Evolutionary conservation across 192 early-diverging fungal genomes (phyloP), one percentile per base, ranked within the genome.

Genomic region (Umbelopsis isabellina): DNA sequence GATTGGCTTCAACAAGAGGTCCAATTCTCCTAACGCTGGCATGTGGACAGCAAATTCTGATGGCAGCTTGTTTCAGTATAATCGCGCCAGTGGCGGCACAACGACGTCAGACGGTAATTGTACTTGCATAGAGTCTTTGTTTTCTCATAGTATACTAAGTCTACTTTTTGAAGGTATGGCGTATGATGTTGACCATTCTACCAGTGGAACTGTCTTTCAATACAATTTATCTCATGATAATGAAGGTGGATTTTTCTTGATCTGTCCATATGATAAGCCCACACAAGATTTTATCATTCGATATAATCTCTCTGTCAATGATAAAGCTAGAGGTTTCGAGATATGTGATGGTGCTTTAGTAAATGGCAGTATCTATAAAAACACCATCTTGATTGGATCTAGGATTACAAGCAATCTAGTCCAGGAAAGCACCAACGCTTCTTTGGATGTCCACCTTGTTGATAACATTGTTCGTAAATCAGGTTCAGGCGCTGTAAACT

Each of bases 21-120:
- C 48, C 48, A 21, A 21, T 49, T 49, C 48, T 6, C 48, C 48
- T 5, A 49, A 49, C 20, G 48, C 48, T 49, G 48, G 48, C 48
- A 20, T 49, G 48, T 49, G 48, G 48, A 49, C 48, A 16, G 48
- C 48, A 6, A 49, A 49, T 49, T 49, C 48, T 49, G 48, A 49
- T 6, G 20, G 20, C 16, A 20, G 18, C 18, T 21, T 49, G 15
- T 49, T 49, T 21, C 48, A 49, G 12, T 49, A 49, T 21, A 49
- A 49, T 21, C 4, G 4, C 20, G 48, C 48, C 3, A 20, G 18
- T 49, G 48, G 48, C 15, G 48, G 48, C 12, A 49, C 9, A 5
- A 49, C 48, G 18, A 49, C 48, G 15, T 3, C 48, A 10, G 48
- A 49, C 48, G 48, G 48, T 49, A 49, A 49, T 5, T 21, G 48